These are phyloP conservation scores for Colletotrichum falcatum DNA, from an alignment of 2,329 filamentous ascomycete genomes.

Conservation along the genomic window DNA sequence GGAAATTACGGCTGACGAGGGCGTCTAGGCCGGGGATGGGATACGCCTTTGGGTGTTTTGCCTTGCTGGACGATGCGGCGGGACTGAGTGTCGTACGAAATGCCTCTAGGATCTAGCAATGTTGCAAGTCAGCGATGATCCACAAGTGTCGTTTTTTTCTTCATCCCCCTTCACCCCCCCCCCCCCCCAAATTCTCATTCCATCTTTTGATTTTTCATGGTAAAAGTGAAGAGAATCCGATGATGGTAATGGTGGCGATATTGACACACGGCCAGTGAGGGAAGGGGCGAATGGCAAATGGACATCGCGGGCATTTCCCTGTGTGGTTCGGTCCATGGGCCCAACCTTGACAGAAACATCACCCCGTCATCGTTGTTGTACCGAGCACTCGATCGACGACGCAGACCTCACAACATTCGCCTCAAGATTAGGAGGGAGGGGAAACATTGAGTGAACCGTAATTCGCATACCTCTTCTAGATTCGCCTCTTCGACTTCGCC, in stretches of 20 bases:
- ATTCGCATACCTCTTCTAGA: constrained; percentile 67
- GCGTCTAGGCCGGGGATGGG: constrained; percentile 60
- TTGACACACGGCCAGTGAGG: not conserved
- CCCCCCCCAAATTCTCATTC: too few species aligned
- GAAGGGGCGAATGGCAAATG: constrained; percentile 36
- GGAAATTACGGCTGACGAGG: constrained; percentile 60
- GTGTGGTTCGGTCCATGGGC: constrained; percentile 1
- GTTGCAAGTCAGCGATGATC: constrained; percentile 38
- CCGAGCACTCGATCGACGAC: constrained; percentile 4
- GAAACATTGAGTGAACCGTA: not conserved
- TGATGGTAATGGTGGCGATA: not conserved
- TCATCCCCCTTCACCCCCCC: too few species aligned
- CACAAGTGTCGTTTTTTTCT: not conserved
- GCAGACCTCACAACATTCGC: not conserved
- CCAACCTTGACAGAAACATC: constrained; percentile 24
- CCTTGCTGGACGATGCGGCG: constrained; percentile 20
- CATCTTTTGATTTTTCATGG: too few species aligned
- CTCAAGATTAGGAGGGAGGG: not conserved
- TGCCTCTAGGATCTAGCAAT: constrained; percentile 46
- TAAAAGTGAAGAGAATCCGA: not conserved
- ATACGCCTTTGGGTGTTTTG: constrained; percentile 48
- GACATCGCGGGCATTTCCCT: constrained; percentile 47
- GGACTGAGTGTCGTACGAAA: constrained; percentile 42
- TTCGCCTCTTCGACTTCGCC: constrained; percentile 67
- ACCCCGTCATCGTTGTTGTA: not conserved